Conservation (phyloP, 805 yeast species). For the Suhomyces emberorum region DNA sequence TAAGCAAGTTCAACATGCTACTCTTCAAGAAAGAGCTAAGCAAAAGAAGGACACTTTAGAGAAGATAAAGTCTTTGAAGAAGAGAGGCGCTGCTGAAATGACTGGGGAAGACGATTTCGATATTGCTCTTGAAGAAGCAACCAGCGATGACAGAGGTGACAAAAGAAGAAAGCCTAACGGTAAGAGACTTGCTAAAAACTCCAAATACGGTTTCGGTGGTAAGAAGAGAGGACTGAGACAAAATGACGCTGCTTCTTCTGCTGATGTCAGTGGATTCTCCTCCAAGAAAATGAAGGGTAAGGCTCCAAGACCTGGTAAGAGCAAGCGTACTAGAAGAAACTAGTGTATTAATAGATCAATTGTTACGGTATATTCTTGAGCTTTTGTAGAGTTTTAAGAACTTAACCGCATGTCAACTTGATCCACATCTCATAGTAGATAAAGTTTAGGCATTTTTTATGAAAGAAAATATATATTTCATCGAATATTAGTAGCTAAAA, state of each 20-base stretch:
- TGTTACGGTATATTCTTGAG: too few species aligned
- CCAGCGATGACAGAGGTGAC: constrained; percentile 48
- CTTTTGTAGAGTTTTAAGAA: too few species aligned
- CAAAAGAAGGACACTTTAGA: constrained; percentile 89
- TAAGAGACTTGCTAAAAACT: constrained; percentile 67
- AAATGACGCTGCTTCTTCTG: constrained; percentile 70
- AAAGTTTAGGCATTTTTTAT: too few species aligned
- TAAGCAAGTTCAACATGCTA: constrained; percentile 92
- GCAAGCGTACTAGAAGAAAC: constrained; percentile 33
- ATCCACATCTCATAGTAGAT: too few species aligned
- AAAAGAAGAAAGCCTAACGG: constrained; percentile 58
- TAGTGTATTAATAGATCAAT: not conserved
- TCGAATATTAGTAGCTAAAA: too few species aligned
- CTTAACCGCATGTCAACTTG: too few species aligned
- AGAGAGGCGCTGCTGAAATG: constrained; percentile 76
- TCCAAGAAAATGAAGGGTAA: constrained; percentile 46
- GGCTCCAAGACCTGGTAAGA: constrained; percentile 40
- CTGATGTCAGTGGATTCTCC: constrained; percentile 61
- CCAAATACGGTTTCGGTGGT: constrained; percentile 77
- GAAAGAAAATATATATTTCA: too few species aligned
- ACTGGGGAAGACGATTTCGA: constrained; percentile 70
- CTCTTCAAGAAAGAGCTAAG: constrained; percentile 88
- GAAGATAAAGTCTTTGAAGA: constrained; percentile 86
- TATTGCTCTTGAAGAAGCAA: constrained; percentile 88
- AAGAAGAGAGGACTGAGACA: constrained; percentile 68